Base-by-base conservation (phyloP, 2,329 filamentous ascomycete genomes). In the Fusarium palustre region DNA sequence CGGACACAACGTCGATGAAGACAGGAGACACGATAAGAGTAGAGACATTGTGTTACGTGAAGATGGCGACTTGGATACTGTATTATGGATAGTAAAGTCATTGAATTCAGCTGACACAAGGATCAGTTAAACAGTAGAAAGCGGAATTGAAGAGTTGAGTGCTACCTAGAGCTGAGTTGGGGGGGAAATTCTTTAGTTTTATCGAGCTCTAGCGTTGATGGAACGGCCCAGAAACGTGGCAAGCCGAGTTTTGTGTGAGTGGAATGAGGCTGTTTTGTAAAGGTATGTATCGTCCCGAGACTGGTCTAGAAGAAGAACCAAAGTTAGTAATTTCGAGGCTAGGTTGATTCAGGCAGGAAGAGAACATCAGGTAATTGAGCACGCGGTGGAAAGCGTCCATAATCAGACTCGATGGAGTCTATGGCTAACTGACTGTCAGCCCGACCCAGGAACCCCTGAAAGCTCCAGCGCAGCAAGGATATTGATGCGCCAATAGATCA, bases 251-350 rank as follows among this genome's bases (percentile, higher is more conserved):
- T 48, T n/a, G 9, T 36, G 33, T 36, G 33, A 13, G 34, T 38
- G 18, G 34, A n/a, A 38, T n/a, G 34, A n/a, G 34, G 34, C 34
- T 38, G 34, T 20, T n/a, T 39, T 39, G 36, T 4, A 18, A 36
- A 25, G 24, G 16, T 18, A 36, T 36, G 33, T 36, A 18, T 18
- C 15, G 33, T 36, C 18, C 22, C 16, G 20, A 31, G 38, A 11
- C 11, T 47, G 18, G 38, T 25, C 47, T 36, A 25, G 24, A 24
- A 43, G 33, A 54, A n/a, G 22, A 30, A 25, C 25, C 22, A 47
- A 55, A 55, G 22, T 33, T 16, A 55, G 47, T 13, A 54, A 55
- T 24, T 11, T 15, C 50, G 16, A 25, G 38, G 7, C 48, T 50
- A 50, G 48, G 39, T 39, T 41, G 1, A 25, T 49, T 49, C 33